These are phyloP conservation scores for Puccinia brachypodii DNA, from an alignment of 1,284 basidiomycete species.

Conservation along the genomic window DNA sequence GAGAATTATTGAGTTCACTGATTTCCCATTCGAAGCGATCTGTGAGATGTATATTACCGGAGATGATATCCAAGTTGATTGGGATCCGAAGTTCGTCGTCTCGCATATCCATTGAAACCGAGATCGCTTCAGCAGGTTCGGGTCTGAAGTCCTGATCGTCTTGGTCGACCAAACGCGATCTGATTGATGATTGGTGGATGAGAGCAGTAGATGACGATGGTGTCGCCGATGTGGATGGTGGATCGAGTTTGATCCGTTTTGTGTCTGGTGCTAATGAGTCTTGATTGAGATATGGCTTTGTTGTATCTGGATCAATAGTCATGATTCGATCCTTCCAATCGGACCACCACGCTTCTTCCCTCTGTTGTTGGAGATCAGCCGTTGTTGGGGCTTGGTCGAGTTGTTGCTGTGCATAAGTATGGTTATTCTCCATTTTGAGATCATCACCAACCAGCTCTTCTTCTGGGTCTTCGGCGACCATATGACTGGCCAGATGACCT, in stretches of 20 bases:
- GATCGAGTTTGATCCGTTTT: slow-evolving; percentile 25
- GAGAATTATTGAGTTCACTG: slow-evolving; percentile 72
- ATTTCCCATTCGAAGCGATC: slow-evolving; percentile 99
- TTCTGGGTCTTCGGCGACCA: background rate
- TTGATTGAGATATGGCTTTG: background rate
- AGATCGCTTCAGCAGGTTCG: slow-evolving; percentile 12
- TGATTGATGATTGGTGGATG: slow-evolving; percentile 9
- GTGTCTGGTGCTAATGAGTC: background rate
- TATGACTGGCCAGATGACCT: slow-evolving; percentile 15
- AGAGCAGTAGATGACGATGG: background rate
- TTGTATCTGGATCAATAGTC: background rate
- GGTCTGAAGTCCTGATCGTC: slow-evolving; percentile 50
- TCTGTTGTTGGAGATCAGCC: slow-evolving; percentile 33
- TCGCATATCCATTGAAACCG: slow-evolving; percentile 6
- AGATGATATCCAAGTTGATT: slow-evolving; percentile 84
- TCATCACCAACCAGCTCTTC: background rate
- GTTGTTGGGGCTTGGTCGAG: slow-evolving; percentile 3
- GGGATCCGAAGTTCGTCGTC: slow-evolving; percentile 52
- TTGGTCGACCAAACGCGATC: slow-evolving; percentile 36
- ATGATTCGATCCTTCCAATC: slow-evolving; percentile 38
- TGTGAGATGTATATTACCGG: slow-evolving; percentile 86
- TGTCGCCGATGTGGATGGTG: background rate
- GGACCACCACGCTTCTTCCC: slow-evolving; percentile 50
- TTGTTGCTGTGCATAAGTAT: background rate
- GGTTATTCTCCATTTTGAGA: background rate